Percentiles rank a stretch among this genome's conserved stretches.
Conservation (phyloP, 805 yeast species). For the Huiozyma naganishii region DNA sequence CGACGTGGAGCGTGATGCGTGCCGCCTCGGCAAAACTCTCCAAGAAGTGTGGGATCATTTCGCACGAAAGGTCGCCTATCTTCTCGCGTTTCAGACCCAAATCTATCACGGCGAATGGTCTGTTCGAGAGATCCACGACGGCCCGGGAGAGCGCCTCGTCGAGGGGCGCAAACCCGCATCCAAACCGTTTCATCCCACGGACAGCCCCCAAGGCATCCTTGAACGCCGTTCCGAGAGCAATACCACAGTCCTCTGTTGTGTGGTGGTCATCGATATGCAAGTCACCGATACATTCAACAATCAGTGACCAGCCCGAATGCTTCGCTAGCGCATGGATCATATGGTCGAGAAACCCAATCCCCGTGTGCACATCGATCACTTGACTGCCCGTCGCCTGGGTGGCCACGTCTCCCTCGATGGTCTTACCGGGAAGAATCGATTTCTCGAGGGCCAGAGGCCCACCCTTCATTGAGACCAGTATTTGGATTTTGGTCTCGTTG, state of each 20-base stretch:
- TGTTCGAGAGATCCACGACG: constrained; percentile 87
- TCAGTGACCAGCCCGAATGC: constrained; percentile 91
- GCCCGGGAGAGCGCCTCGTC: constrained; percentile 95
- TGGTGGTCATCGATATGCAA: constrained; percentile 96
- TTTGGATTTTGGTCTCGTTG: constrained; percentile 88
- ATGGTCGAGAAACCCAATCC: constrained; percentile 92
- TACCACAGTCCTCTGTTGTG: constrained; percentile 90
- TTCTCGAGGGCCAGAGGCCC: constrained; percentile 59
- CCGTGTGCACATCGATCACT: constrained; percentile 72
- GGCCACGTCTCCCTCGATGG: constrained; percentile 41
- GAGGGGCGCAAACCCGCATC: constrained; percentile 86
- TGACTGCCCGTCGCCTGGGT: constrained; percentile 62
- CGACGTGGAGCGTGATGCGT: constrained; percentile 85
- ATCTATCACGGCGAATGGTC: constrained; percentile 87
- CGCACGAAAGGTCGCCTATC: constrained; percentile 84
- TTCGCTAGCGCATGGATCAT: constrained; percentile 96
- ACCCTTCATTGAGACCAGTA: constrained; percentile 76
- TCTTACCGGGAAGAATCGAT: constrained; percentile 37
- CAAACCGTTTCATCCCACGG: constrained; percentile 86
- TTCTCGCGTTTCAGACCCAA: constrained; percentile 86
- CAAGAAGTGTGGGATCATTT: constrained; percentile 96
- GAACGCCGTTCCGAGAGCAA: constrained; percentile 83
- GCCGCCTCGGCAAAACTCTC: constrained; percentile 93
- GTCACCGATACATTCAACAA: constrained; percentile 87
- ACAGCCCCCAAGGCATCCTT: constrained; percentile 82